Base-by-base conservation (phyloP, 2,329 filamentous ascomycete species). In the Botrytis elliptica region DNA sequence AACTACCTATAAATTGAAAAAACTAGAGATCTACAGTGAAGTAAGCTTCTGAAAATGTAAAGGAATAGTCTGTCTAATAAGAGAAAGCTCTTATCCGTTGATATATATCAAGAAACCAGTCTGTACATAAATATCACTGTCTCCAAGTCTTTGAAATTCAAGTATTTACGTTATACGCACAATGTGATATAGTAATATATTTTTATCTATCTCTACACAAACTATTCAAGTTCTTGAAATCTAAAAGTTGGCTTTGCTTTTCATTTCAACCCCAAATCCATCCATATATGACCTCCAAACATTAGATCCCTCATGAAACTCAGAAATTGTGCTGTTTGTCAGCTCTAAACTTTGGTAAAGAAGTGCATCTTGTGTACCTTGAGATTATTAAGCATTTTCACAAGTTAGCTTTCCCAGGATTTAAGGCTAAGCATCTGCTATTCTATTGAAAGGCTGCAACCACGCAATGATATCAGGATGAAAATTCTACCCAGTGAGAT, bases 321-420 rank as follows among this genome's bases (percentile, higher is more conserved):
- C 4, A 18, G 22, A 5, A n/a, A 1, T 25, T 52, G 4, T 0
- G 0, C 9, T 1, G 10, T 4, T 5, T 25, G 1, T 52, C 22
- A 52, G 4, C 22, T 52, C 22, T 25, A 0, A 10, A 2, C 4
- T 25, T 52, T n/a, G 22, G 46, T 12, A 52, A n/a, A 25, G 22
- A n/a, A 14, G 0, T 52, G 22, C 4, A 52, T 52, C 22, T 25
- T 25, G 44, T 25, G 25, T 49, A 25, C 9, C 9, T 49, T 25
- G 22, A 25, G 8, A 25, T 25, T 49, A 2, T 4, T 25, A 4
- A 25, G 46, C 0, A 5, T 49, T 12, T 25, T 33, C 33, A 33
- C 33, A 33, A 33, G 33, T 33, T 33, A 33, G 33, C 33, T 33
- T 33, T 33, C 33, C 33, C 33, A 33, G 33, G 33, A 33, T 33